Percentiles rank a stretch among this genome's conserved stretches.
Conservation (phyloP, 805 yeast species). For the Candida pseudoglaebosa region DNA sequence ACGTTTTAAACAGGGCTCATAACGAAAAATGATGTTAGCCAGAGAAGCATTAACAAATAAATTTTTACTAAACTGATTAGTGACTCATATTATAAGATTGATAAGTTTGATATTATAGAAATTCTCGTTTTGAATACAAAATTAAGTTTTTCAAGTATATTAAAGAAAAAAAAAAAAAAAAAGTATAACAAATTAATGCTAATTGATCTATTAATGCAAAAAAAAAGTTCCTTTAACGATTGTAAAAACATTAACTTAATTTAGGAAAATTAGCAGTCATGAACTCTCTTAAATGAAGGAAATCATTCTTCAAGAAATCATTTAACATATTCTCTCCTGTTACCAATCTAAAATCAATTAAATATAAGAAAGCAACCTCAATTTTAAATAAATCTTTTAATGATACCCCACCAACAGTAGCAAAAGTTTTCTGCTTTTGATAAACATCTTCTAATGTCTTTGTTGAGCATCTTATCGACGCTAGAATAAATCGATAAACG, state of each 20-base stretch:
- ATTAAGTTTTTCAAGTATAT: too few relatives aligned
- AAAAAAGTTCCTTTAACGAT: too few relatives aligned
- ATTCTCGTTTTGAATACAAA: too few relatives aligned
- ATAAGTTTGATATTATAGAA: too few relatives aligned
- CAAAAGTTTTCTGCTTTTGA: slow-evolving; percentile 38
- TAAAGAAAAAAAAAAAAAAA: too few relatives aligned
- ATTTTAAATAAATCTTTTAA: slow-evolving; percentile 32
- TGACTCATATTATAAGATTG: too few relatives aligned
- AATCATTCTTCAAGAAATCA: slow-evolving; percentile 25
- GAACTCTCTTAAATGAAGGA: slow-evolving; percentile 27
- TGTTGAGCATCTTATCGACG: slow-evolving; percentile 39
- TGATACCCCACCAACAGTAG: slow-evolving; percentile 41
- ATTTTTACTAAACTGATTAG: too few relatives aligned
- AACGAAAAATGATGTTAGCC: too few relatives aligned
- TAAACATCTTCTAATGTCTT: slow-evolving; percentile 39
- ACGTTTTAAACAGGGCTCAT: too few relatives aligned
- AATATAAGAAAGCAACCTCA: slow-evolving; percentile 38
- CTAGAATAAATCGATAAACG: slow-evolving; percentile 37
- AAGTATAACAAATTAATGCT: too few relatives aligned
- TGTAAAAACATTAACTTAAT: background rate
- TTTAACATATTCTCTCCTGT: slow-evolving; percentile 34
- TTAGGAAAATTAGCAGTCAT: slow-evolving; percentile 7
- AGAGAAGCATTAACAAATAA: too few relatives aligned
- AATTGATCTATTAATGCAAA: background rate
- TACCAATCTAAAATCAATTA: slow-evolving; percentile 34